Base-by-base conservation (phyloP, 768 basidiomycete genomes). In the Collybiopsis confluens region DNA sequence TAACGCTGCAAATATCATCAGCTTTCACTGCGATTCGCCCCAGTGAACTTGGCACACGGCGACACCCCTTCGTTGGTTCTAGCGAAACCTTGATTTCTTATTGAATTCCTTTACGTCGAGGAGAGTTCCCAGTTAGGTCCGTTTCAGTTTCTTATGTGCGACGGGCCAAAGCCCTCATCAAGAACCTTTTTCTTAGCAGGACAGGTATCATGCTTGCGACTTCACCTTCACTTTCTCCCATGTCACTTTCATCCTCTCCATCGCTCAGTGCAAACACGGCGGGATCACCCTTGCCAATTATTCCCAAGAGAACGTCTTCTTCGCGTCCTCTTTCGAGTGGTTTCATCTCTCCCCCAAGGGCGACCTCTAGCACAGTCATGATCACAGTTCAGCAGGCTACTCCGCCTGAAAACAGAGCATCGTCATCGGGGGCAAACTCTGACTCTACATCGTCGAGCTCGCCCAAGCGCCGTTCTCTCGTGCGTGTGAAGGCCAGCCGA, bases 201-300 rank as follows among this genome's bases (percentile, higher is more conserved):
- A 33, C 45, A 10, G 36, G 36, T 16, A 28, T 38, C 16, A 52
- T 52, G 50, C 37, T 52, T 42, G 50, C 50, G 50, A 40, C 50
- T 24, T n/a, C 42, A 18, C 16, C 50, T 38, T 18, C 40, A 27
- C 28, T 52, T 8, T 21, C 23, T 3, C 28, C 50, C 6, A 52
- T 48, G 33, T 35, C 33, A 16, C 24, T 35, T n/a, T 41, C 38
- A 9, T 15, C 47, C 36, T 49, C 47, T n/a, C 7, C 41, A 23
- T 52, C 41, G 38, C 50, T 52, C 28, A 69, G 70, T 54, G 69
- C 80, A 38, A 88, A 84, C 65, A 67, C 73, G 27, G 82, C 86
- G 28, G 76, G 80, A 2, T 70, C 71, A 7, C 78, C 85, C 52
- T 77, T 87, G n/a, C 85, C 86, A 15, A 71, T 78, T 47, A 74